Conservation (phyloP, 208 protist species). For the Leishmania tarentolae region DNA sequence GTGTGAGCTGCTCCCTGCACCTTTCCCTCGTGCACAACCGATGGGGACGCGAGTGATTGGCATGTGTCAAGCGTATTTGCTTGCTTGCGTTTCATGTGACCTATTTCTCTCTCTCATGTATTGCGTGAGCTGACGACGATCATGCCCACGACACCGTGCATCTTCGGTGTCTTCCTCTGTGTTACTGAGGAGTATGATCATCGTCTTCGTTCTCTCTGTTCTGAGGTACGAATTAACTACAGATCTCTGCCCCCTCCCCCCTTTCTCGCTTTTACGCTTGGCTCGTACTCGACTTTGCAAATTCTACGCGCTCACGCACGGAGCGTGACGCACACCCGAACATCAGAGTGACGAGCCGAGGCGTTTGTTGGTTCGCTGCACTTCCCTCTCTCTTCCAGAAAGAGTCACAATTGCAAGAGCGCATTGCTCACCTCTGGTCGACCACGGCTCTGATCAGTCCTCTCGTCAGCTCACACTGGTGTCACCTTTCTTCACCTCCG, state of each 20-base stretch:
- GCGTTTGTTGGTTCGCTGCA: constrained; percentile 16
- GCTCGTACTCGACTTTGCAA: not conserved
- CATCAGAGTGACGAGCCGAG: not conserved
- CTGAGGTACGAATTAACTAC: not conserved
- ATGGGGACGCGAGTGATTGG: not conserved
- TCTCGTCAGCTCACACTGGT: not conserved
- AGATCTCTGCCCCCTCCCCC: constrained; percentile 2
- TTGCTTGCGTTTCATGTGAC: not conserved
- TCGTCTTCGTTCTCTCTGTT: not conserved
- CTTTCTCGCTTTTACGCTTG: not conserved
- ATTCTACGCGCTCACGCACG: not conserved
- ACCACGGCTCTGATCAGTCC: not conserved
- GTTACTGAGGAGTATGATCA: not conserved
- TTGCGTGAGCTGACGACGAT: not conserved
- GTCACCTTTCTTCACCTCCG: not conserved
- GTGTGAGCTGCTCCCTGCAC: not conserved
- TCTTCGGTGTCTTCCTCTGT: not conserved
- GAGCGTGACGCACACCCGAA: no score
- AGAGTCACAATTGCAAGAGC: not conserved
- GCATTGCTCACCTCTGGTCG: not conserved
- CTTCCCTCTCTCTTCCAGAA: not conserved
- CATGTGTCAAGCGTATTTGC: not conserved
- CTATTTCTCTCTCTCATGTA: not conserved
- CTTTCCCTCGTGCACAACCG: not conserved
- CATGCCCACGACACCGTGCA: not conserved